Conservation (phyloP, 2,329 filamentous ascomycete species). For the Macrophomina tecta region DNA sequence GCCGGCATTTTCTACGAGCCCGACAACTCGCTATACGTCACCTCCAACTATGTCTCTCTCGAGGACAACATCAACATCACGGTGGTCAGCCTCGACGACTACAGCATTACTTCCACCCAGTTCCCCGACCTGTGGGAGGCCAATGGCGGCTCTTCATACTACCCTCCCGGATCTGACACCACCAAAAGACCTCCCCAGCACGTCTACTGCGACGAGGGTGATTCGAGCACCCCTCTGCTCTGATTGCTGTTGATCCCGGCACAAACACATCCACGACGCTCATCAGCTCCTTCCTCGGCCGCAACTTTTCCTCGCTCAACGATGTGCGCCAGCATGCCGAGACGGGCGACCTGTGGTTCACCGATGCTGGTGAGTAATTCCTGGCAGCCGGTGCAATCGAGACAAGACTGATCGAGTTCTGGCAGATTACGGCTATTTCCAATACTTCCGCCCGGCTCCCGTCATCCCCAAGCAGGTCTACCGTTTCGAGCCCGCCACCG, state of each 20-base stretch:
- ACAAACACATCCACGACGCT: constrained; percentile 51
- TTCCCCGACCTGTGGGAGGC: constrained; percentile 47
- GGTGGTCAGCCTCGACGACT: constrained; percentile 49
- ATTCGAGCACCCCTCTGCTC: constrained; percentile 48
- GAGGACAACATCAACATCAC: constrained; percentile 45
- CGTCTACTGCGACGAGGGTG: constrained; percentile 45
- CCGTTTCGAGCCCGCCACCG: constrained; percentile 51
- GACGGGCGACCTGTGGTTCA: constrained; percentile 58
- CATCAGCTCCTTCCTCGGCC: constrained; percentile 55
- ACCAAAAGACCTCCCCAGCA: constrained; percentile 36
- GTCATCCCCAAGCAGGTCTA: constrained; percentile 47
- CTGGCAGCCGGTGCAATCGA: too few species aligned
- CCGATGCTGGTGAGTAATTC: constrained; percentile 39
- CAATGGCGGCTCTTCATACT: constrained; percentile 45
- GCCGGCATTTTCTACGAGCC: constrained; percentile 43
- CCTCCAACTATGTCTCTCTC: constrained; percentile 45
- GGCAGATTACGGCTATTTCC: constrained; percentile 35
- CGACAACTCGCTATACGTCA: constrained; percentile 50
- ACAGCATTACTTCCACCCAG: constrained; percentile 45
- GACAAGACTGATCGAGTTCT: neutral
- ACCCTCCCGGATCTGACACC: constrained; percentile 37
- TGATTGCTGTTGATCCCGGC: constrained; percentile 52
- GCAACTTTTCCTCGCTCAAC: constrained; percentile 53
- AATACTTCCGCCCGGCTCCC: constrained; percentile 40
- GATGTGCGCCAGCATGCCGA: constrained; percentile 50